Evolutionary conservation across 2,329 filamentous ascomycete species (phyloP).

Genomic region (Neodidymelliopsis sp.): DNA sequence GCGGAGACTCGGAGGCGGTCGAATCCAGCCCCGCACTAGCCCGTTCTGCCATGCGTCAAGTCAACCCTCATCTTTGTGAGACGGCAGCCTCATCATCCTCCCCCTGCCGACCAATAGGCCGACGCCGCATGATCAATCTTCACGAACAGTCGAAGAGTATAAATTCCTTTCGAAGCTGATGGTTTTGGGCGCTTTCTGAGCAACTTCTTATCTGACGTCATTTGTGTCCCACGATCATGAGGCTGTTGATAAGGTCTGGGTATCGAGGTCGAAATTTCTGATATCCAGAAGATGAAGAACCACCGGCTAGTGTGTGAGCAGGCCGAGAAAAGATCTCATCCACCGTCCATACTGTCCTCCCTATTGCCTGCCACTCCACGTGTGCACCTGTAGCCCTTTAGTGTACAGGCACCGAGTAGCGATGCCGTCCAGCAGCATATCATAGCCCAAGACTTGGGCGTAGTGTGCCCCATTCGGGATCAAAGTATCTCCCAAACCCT

Average conservation of each 20-base stretch:
- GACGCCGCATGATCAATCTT: neutral
- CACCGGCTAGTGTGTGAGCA: no score
- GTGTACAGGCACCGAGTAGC: neutral
- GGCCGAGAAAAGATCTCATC: neutral
- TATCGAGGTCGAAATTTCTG: neutral
- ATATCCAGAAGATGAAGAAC: no score
- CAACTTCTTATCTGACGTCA: constrained; percentile 11
- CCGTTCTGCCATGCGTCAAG: constrained; percentile 11
- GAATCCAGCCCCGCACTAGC: constrained; percentile 21
- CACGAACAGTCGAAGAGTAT: no score
- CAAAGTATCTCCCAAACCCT: constrained; percentile 33
- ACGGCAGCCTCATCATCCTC: constrained; percentile 6
- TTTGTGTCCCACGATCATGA: constrained; percentile 1
- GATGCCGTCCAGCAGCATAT: neutral
- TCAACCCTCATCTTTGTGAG: constrained; percentile 6
- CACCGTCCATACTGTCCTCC: neutral
- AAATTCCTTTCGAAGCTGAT: no score
- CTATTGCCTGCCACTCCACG: neutral
- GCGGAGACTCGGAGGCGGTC: constrained; percentile 26
- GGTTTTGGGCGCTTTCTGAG: no score
- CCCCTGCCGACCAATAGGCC: neutral
- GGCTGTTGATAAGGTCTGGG: neutral
- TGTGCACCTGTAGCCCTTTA: neutral
- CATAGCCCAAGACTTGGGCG: constrained; percentile 18
- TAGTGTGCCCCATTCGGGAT: constrained; percentile 30